Base-by-base conservation (phyloP, 108 stramenopile genomes). In the Mediolabrus comicus region DNA sequence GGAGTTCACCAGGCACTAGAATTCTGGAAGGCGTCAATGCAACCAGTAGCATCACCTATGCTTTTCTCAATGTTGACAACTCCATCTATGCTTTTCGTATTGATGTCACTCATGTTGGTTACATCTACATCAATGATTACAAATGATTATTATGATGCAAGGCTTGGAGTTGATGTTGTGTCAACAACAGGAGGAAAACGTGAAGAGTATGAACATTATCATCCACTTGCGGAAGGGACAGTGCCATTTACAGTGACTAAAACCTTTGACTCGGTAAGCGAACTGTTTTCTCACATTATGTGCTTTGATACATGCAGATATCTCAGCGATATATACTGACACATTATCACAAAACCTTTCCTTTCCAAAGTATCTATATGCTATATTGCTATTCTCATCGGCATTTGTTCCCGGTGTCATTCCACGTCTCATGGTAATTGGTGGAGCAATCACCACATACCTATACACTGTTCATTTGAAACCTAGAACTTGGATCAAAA, bases 131-230 rank as follows among this genome's bases (percentile, higher is more conserved):
- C 57, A 39, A 92, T 92, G 91, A 64, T 92, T 29, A 86, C 89
- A 57, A 92, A 92, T 74, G 91, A 92, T 75, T 89, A 89, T 61
- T 89, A 89, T 70, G 91, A 92, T 69, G 71, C 72, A 11, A 75
- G 82, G 32, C 64, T 71, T 58, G 87, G 86, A 27, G 69, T 79
- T 16, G 88, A 92, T 67, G 13, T 70, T 22, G 26, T 36, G 51
- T 43, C 65, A 57, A 8, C 19, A 4, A 49, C 3, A 17, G 14
- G 28, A 0, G 36, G 55, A 14, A 43, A 71, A 8, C 12, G 55
- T 26, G 41, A 52, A 3, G 17, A 49, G 46, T 24, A 49, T 49
- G 46, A 22, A 8, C 76, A 78, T 22, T 63, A 73, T 41, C 72
- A 78, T 60, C 74, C 82, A 3, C 53, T 84, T 16, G 79, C 62